Percentiles rank a stretch among this genome's conserved stretches.
These are phyloP conservation scores for Colletotrichum sp. DNA, from an alignment of 2,329 filamentous ascomycete species.

Conservation along the genomic window DNA sequence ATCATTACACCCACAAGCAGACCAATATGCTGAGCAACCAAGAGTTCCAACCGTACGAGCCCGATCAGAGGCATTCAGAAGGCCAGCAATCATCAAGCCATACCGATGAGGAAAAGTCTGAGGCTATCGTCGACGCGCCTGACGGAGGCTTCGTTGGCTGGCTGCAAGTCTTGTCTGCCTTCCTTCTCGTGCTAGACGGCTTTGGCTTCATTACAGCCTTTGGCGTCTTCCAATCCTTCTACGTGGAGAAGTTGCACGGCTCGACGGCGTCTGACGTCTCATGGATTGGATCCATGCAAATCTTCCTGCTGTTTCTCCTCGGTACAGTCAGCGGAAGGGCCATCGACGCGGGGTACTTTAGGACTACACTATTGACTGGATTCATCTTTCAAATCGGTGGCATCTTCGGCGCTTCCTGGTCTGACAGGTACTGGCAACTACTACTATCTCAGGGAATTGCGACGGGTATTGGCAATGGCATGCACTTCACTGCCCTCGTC, in stretches of 20 bases:
- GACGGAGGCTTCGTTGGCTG: conserved; percentile 30
- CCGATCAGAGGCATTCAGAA: background rate
- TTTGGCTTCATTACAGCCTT: conserved; percentile 53
- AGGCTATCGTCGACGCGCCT: background rate
- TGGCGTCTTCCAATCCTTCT: conserved; percentile 50
- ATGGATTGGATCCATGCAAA: conserved; percentile 52
- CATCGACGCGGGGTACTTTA: conserved; percentile 49
- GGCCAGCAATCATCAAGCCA: background rate
- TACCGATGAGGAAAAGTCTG: background rate
- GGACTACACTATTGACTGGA: conserved; percentile 42
- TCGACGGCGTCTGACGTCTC: conserved; percentile 43
- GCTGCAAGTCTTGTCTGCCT: conserved; percentile 43
- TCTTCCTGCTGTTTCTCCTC: conserved; percentile 46
- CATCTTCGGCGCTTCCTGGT: conserved; percentile 49
- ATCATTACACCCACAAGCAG: background rate
- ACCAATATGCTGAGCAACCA: background rate
- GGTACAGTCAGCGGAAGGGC: conserved; percentile 48
- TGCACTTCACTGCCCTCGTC: conserved; percentile 60
- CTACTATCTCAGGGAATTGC: conserved; percentile 59
- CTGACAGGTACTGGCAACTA: conserved; percentile 51
- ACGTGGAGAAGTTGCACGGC: conserved; percentile 32
- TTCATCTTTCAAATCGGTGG: conserved; percentile 43
- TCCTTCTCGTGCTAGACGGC: conserved; percentile 45
- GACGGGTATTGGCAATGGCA: conserved; percentile 54
- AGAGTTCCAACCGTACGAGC: background rate